Conservation (phyloP, 176 grass and related monocot species). For the Bothriochloa decipiens region DNA sequence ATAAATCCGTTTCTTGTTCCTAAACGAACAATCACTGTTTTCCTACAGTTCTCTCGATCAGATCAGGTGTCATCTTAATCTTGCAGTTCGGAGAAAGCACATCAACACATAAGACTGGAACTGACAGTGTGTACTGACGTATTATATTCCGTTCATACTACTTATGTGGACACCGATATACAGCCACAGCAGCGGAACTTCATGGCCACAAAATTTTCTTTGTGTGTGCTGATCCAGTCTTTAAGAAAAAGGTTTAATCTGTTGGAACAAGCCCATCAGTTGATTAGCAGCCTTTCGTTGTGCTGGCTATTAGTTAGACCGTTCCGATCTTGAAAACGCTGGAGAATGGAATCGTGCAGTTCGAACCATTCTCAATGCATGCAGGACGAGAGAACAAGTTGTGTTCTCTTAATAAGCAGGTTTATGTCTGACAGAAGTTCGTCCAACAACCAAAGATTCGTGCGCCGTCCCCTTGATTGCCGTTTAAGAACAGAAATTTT, state of each 20-base stretch:
- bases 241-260: conserved; percentile 47
- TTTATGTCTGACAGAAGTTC: conserved; percentile 17
- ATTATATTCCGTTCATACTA: not conserved
- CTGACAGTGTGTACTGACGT: not conserved
- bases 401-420: conserved; percentile 22
- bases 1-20: not conserved
- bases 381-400: conserved; percentile 23
- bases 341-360: not conserved
- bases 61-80: conserved; percentile 1
- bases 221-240: conserved; percentile 17
- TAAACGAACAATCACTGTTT: not conserved
- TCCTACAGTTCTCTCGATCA: not conserved
- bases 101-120: not conserved
- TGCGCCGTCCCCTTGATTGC: conserved; percentile 9
- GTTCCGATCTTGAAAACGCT: conserved; percentile 32
- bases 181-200: conserved; percentile 1
- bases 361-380: conserved; percentile 22
- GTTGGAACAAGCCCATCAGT: conserved; percentile 41
- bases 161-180: not conserved
- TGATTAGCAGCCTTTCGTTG: conserved; percentile 13
- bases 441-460: conserved; percentile 37
- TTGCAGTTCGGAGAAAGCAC: conserved; percentile 7
- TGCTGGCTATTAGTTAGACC: conserved; percentile 43
- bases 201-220: not conserved
- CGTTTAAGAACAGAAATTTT: conserved; percentile 28